Evolutionary conservation across 768 basidiomycete genomes (phyloP), one percentile per base, ranked within the genome.

Genomic region (Trametes cinnabarina): DNA sequence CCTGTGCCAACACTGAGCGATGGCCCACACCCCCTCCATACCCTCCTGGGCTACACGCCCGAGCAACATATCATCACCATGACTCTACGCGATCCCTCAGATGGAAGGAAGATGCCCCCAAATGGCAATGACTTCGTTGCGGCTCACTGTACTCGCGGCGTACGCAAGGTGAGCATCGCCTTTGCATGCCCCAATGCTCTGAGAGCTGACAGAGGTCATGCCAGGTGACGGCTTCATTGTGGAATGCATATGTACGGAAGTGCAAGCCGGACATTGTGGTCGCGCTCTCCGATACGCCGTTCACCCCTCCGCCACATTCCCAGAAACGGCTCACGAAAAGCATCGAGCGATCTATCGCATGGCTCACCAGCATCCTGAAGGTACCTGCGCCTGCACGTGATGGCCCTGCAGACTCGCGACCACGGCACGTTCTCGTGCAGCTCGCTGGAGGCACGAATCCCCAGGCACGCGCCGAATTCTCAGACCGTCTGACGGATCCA

Each of bases 301-400:
- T 82, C 66, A 87, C 87, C 0, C 61, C 74, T 3, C 79, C 83
- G 0, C 83, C 87, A 0, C 80, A 83, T 59, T 92, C 90, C 3
- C 92, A 94, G 66, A 92, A 89, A 62, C 83, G 92, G 3, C 70
- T 86, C 5, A 85, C 81, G 25, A 93, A 92, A 67, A 86, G 86
- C 65, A 79, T 92, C 51, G 87, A 91, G 42, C 79, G 91, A 25
- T 85, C 84, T 3, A 66, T 75, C 0, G 71, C 78, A 0, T 94
- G 92, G 92, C 71, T 92, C 0, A 71, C 77, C 0, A 74, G 79
- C 32, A 59, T 90, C 1, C 75, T 92, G 2, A 71, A 73, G 14
- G 72, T 71, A 3, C 59, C 64, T 22, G 61, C 52, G 10, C 39
- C 42, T 32, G 44, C 20, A 19, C n/a, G 14, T 10, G 12, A 19